Percentiles rank a stretch among this genome's conserved stretches.
These are phyloP conservation scores for Arthrinium phaeospermum DNA, from an alignment of 2,329 filamentous ascomycete species.

Conservation along the genomic window DNA sequence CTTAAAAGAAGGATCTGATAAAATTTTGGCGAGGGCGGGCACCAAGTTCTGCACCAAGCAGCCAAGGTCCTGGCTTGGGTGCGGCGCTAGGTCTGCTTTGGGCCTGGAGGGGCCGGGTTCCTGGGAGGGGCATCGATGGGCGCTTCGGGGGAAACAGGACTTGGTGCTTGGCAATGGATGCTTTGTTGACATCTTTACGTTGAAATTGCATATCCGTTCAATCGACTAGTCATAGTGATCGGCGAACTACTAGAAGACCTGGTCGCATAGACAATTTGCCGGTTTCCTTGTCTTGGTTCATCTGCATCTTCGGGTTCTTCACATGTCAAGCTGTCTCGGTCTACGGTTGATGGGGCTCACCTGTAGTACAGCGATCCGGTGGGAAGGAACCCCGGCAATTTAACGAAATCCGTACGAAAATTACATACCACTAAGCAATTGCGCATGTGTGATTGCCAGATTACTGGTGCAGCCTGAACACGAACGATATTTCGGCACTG, in stretches of 20 bases:
- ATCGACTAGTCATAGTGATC: background rate
- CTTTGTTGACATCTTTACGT: background rate
- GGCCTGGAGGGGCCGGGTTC: background rate
- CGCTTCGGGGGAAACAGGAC: constrained; percentile 1
- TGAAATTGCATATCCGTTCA: background rate
- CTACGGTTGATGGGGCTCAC: background rate
- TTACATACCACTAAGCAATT: background rate
- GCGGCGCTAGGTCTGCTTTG: background rate
- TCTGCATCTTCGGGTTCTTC: background rate
- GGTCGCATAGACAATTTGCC: too few species aligned
- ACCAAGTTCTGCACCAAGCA: too few species aligned
- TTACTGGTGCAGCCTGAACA: background rate
- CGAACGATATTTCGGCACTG: background rate
- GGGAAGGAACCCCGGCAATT: too few species aligned
- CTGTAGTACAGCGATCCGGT: too few species aligned
- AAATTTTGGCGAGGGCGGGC: background rate
- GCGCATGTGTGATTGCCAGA: background rate
- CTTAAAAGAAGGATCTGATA: constrained; percentile 23
- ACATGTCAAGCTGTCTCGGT: background rate
- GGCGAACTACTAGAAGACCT: too few species aligned
- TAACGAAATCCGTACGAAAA: too few species aligned
- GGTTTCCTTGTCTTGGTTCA: too few species aligned
- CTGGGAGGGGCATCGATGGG: background rate
- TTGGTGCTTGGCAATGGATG: too few species aligned
- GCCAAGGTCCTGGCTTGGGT: background rate